Conservation (phyloP, 2,329 filamentous ascomycete genomes). For the Botryotinia calthae region DNA sequence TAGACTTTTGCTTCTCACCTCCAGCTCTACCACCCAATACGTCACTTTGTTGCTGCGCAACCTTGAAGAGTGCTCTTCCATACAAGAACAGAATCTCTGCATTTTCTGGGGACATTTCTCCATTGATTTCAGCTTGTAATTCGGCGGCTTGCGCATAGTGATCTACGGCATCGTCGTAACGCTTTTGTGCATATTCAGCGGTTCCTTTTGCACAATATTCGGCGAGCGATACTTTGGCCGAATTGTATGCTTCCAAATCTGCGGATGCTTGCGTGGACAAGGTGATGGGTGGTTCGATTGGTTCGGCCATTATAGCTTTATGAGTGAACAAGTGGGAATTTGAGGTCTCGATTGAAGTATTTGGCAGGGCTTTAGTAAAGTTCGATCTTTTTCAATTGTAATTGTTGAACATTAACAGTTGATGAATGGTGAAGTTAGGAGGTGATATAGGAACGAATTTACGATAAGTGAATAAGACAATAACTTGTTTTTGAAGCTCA, state of each 20-base stretch:
- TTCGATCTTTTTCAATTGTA: background rate
- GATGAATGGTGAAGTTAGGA: background rate
- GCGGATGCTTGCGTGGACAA: constrained; percentile 28
- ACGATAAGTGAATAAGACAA: constrained; percentile 19
- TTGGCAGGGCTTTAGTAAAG: background rate
- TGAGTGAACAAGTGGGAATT: background rate
- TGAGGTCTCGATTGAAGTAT: background rate
- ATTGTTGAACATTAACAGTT: background rate
- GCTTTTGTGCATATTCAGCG: constrained; percentile 83
- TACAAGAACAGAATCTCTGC: constrained; percentile 94
- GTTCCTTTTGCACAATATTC: constrained; percentile 77
- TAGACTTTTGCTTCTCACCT: constrained; percentile 51
- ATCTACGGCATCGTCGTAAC: constrained; percentile 82
- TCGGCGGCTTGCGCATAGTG: constrained; percentile 85
- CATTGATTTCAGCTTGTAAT: constrained; percentile 86
- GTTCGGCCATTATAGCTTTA: constrained; percentile 32
- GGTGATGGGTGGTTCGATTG: constrained; percentile 31
- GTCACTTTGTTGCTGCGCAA: constrained; percentile 91
- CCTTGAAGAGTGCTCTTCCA: constrained; percentile 88
- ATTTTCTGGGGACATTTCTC: constrained; percentile 86
- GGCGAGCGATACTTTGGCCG: constrained; percentile 61
- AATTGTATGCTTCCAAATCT: constrained; percentile 36
- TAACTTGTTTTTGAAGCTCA: constrained; percentile 3
- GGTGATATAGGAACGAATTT: constrained; percentile 12
- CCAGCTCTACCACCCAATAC: constrained; percentile 81